These are phyloP conservation scores for Tetrapyrgos nigripes DNA, from an alignment of 1,284 basidiomycete species.

Conservation along the genomic window DNA sequence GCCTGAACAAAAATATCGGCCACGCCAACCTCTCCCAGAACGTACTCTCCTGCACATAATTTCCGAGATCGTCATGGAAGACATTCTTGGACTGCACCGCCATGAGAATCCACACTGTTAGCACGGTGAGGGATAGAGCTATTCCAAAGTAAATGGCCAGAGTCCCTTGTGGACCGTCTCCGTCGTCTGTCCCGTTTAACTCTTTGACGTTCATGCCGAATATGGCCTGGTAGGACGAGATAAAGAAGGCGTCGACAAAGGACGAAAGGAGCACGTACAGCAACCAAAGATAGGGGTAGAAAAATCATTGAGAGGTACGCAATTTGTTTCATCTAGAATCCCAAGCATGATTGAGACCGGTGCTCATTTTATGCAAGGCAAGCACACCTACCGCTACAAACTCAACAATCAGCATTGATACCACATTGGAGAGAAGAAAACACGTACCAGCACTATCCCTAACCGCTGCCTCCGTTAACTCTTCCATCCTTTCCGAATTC, in stretches of 20 bases:
- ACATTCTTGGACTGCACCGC: conserved; percentile 44
- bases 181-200: no score
- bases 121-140: conserved; percentile 41
- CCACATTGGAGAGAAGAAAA: background rate
- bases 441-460: conserved; percentile 30
- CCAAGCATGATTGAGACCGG: conserved; percentile 26
- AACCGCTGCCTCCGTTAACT: conserved; percentile 41
- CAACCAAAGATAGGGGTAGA: conserved; percentile 42
- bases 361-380: no score
- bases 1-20: conserved; percentile 14
- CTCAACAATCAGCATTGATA: no score
- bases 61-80: no score
- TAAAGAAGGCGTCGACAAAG: background rate
- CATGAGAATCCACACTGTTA: conserved; percentile 48
- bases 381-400: no score
- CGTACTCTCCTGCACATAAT: conserved; percentile 2
- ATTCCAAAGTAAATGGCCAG: conserved; percentile 39
- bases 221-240: conserved; percentile 26
- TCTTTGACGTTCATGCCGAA: conserved; percentile 52
- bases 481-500: conserved; percentile 43
- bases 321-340: conserved; percentile 41
- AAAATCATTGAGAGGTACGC: conserved; percentile 44
- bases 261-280: conserved; percentile 29
- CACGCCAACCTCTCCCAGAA: conserved; percentile 22
- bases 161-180: conserved; percentile 35